Conservation (phyloP, 371 early-diverging fungal genomes). For the Apophysomyces ossiformis region DNA sequence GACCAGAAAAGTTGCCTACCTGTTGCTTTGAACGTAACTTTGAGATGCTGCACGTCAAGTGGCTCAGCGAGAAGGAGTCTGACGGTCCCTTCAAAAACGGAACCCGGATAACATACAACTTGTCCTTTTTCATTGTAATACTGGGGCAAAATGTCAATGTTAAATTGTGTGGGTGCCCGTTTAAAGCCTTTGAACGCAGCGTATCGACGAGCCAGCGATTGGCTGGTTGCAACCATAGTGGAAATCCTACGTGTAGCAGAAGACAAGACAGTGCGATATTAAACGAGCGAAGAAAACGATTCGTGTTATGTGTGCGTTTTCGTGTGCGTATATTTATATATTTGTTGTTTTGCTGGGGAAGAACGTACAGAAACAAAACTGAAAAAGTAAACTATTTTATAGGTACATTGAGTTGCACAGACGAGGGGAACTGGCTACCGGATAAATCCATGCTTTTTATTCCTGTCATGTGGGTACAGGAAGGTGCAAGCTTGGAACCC, state of each 20-base stretch:
- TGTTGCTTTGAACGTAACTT: conserved; percentile 35
- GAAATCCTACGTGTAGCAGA: neutral
- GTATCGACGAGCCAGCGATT: conserved; percentile 12
- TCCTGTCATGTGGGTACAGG: conserved; percentile 7
- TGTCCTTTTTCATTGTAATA: conserved; percentile 15
- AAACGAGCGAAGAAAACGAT: conserved; percentile 1
- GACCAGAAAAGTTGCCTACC: conserved; percentile 26
- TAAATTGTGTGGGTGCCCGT: conserved; percentile 22
- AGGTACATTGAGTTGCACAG: conserved; percentile 13
- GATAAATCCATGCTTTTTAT: neutral
- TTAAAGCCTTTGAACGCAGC: conserved; percentile 13
- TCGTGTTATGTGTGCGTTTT: neutral
- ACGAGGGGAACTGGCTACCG: conserved; percentile 7
- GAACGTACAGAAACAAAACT: conserved; percentile 6
- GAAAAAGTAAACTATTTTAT: neutral
- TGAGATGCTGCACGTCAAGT: conserved; percentile 40
- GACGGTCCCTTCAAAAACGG: conserved; percentile 39
- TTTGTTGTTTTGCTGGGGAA: neutral
- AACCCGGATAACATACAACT: conserved; percentile 36
- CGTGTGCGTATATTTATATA: conserved; percentile 14
- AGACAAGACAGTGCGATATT: neutral
- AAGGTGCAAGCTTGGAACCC: neutral
- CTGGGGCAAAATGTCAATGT: conserved; percentile 18
- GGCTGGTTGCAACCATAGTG: conserved; percentile 1
- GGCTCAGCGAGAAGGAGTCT: conserved; percentile 29